Conservation (phyloP, 2,329 filamentous ascomycete genomes). For the Bipolaris bicolor region DNA sequence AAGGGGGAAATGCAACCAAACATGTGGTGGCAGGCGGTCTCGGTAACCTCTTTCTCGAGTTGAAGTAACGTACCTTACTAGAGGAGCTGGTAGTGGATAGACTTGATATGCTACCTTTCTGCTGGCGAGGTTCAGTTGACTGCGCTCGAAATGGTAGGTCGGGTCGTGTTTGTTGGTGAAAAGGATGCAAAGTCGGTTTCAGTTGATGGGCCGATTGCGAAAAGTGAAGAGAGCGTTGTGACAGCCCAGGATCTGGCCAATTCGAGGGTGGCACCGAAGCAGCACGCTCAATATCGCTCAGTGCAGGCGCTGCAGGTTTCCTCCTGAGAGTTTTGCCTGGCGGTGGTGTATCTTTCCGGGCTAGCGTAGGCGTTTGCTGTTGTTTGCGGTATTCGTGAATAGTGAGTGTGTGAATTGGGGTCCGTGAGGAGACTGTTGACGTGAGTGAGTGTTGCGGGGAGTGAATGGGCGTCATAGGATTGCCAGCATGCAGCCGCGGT, state of each 20-base stretch:
- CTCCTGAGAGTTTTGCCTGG: constrained; percentile 45
- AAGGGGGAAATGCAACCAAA: constrained; percentile 13
- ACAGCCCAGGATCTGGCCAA: constrained; percentile 19
- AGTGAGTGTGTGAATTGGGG: constrained; percentile 44
- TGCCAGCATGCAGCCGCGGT: constrained; percentile 23
- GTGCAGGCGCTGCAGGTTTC: constrained; percentile 43
- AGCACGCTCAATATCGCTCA: constrained; percentile 42
- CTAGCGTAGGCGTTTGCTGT: constrained; percentile 40
- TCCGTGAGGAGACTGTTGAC: constrained; percentile 41
- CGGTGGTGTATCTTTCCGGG: constrained; percentile 36
- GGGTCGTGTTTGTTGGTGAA: constrained; percentile 22
- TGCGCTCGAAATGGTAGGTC: constrained; percentile 36
- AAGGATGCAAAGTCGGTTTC: constrained; percentile 21
- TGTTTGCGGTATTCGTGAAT: constrained; percentile 51
- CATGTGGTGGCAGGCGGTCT: constrained; percentile 32
- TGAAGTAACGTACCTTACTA: constrained; percentile 39
- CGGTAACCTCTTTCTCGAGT: constrained; percentile 46
- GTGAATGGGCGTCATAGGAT: constrained; percentile 44
- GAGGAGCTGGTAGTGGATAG: constrained; percentile 18
- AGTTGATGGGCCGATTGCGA: constrained; percentile 42
- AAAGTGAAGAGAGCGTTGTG: constrained; percentile 31
- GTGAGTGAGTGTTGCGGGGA: constrained; percentile 47
- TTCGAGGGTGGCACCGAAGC: constrained; percentile 22
- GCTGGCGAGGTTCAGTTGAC: constrained; percentile 34
- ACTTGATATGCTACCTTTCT: constrained; percentile 25